Evolutionary conservation across 306 rosid species (phyloP).

Genomic region (Vigna mungo): DNA sequence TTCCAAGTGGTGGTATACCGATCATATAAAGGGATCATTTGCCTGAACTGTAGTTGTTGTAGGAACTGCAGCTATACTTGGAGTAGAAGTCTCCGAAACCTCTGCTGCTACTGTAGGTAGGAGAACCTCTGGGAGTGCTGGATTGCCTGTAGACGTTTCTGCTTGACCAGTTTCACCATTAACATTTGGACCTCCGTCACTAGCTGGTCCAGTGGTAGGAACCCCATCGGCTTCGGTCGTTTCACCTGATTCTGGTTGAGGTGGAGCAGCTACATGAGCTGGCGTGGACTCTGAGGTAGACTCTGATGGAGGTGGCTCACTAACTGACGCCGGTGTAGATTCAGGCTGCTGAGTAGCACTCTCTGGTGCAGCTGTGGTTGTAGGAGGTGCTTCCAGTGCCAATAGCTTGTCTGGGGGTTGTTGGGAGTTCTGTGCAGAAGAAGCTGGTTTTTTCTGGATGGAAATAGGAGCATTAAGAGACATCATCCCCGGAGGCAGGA

Average conservation of each 20-base stretch:
- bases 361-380: slow-evolving; percentile 52
- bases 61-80: slow-evolving; percentile 11
- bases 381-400: slow-evolving; percentile 80
- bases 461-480: slow-evolving; percentile 77
- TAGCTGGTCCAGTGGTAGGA: slow-evolving; percentile 51
- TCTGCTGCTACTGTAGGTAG: slow-evolving; percentile 47
- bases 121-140: slow-evolving; percentile 49
- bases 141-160: slow-evolving; percentile 45
- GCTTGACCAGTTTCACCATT: slow-evolving; percentile 49
- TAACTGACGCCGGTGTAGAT: slow-evolving; percentile 50
- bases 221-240: slow-evolving; percentile 36
- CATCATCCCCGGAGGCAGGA: slow-evolving; percentile 92
- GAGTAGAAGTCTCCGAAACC: slow-evolving; percentile 41
- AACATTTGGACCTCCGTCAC: slow-evolving; percentile 47
- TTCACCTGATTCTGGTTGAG: slow-evolving; percentile 57
- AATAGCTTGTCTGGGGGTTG: slow-evolving; percentile 75
- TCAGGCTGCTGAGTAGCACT: slow-evolving; percentile 55
- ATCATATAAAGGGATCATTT: slow-evolving; percentile 51
- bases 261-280: slow-evolving; percentile 42
- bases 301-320: slow-evolving; percentile 49
- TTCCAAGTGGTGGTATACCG: slow-evolving; percentile 34
- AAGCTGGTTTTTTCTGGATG: slow-evolving; percentile 72
- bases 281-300: slow-evolving; percentile 47
- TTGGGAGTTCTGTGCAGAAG: slow-evolving; percentile 62
- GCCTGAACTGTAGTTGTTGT: slow-evolving; percentile 33